Base-by-base conservation (phyloP, 2,329 filamentous ascomycete genomes). In the Aspergillus viridinutans region DNA sequence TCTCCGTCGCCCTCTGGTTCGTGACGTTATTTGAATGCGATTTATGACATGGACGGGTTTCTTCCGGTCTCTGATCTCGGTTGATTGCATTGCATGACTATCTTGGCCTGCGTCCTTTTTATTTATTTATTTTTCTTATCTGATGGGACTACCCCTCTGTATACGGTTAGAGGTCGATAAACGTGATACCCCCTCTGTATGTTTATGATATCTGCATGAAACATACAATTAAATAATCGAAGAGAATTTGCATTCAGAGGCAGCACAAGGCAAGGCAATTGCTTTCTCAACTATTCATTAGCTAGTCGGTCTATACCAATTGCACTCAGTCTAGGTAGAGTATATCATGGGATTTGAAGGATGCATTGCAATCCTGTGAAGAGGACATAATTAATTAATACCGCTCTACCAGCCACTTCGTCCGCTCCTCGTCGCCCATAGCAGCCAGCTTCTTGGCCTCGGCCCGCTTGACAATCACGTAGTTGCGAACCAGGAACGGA, bases 321-420 rank as follows among this genome's bases (percentile, higher is more conserved):
- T 14, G 32, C 8, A 21, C 20, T 4, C 20, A 9, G 9, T 10
- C 40, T 21, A 21, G 8, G 40, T 43, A 43, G n/a, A 20, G 20
- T 10, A 23, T 43, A 43, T 43, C 9, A 43, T 43, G 21, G 9
- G 4, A 43, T 12, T 43, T 43, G n/a, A 21, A 10, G 9, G 2
- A 10, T 21, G 21, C 2, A 52, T 50, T 50, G 21, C 21, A 55
- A 32, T 50, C 25, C 50, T 38, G 42, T 26, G 17, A 45, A 42
- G 35, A 20, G 21, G 9, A 20, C n/a, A 21, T 21, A 35, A 38
- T 67, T 64, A 77, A 57, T 77, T 63, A 78, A 58, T 77, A 77
- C 38, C 72, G 66, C 52, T 70, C 69, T 42, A 77, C 65, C 28
- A 78, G 58, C 75, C 74, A 76, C 48, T 65, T 57, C 35, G 69